phyloP scores from a whole-genome alignment of 2,329 filamentous ascomycete species.

The Scytalidium sp. region DNA sequence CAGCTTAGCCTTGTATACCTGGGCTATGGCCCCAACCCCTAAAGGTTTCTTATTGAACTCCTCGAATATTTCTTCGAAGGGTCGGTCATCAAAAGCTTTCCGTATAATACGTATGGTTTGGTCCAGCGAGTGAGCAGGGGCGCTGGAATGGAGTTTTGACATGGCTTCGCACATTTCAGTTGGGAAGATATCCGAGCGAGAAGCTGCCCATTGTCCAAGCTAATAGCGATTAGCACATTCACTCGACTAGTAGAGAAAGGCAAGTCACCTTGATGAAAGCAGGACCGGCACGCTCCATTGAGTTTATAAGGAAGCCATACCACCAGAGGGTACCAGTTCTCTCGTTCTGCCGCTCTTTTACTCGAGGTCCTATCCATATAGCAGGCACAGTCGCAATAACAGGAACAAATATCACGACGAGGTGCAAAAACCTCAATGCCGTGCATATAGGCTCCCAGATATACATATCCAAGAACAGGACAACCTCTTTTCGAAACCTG shows the following conservation, averaged over 20 bases:
- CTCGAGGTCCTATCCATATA: constrained; percentile 72
- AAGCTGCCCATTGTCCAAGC: constrained; percentile 98
- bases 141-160: constrained; percentile 93
- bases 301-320: constrained; percentile 82
- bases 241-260: background rate
- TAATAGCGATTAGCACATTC: constrained; percentile 33
- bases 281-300: constrained; percentile 91
- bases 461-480: constrained; percentile 68
- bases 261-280: constrained; percentile 86
- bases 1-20: constrained; percentile 94
- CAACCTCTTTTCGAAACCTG: constrained; percentile 54
- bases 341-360: constrained; percentile 67
- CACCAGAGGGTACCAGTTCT: constrained; percentile 85
- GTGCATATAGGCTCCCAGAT: constrained; percentile 87
- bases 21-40: constrained; percentile 93
- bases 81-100: constrained; percentile 74
- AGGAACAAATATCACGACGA: constrained; percentile 86
- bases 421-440: constrained; percentile 80
- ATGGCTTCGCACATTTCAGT: constrained; percentile 87
- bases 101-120: constrained; percentile 77
- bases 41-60: constrained; percentile 89
- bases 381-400: constrained; percentile 77
- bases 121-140: constrained; percentile 82
- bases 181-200: constrained; percentile 93
- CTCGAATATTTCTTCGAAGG: constrained; percentile 90